A percentile compares a stretch with the other conserved stretches of the same genome.
phyloP scores from a whole-genome alignment of 2,329 filamentous ascomycete genomes.

The Nothophaeocryptopus gaeumannii region DNA sequence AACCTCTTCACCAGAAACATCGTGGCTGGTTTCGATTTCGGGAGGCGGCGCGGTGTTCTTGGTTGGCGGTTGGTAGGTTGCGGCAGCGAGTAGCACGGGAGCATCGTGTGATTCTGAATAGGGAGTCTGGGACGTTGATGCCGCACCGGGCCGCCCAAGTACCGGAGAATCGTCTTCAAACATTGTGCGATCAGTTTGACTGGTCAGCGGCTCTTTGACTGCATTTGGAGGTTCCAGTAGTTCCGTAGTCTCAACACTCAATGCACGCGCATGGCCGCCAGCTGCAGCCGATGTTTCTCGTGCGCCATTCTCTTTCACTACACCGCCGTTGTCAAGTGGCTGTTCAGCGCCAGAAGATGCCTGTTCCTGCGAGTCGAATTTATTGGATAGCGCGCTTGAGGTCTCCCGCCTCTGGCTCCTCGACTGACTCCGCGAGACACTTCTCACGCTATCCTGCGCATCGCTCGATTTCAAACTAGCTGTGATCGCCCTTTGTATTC shows the following conservation, averaged over 20 bases:
- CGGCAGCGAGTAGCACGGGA: constrained; percentile 25
- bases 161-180: constrained; percentile 62
- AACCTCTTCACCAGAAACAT: constrained; percentile 17
- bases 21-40: constrained; percentile 13
- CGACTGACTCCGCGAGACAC: constrained; percentile 23
- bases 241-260: constrained; percentile 30
- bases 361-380: no score
- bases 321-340: no score
- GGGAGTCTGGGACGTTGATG: constrained; percentile 9
- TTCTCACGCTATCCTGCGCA: constrained; percentile 43
- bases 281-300: no score
- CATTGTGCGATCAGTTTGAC: constrained; percentile 40
- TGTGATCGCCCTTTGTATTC: constrained; percentile 80
- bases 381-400: no score
- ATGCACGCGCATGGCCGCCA: constrained; percentile 3
- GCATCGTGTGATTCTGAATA: constrained; percentile 9
- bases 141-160: constrained; percentile 51
- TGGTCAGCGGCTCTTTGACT: constrained; percentile 30
- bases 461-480: constrained; percentile 71
- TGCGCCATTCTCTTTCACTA: no score
- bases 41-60: constrained; percentile 11
- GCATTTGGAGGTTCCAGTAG: constrained; percentile 14
- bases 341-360: no score
- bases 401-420: constrained; percentile 16
- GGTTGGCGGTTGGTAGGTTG: constrained; percentile 25